A percentile compares a stretch with the other conserved stretches of the same genome.
Conservation (phyloP, 495 filamentous ascomycete species). For the Parmelia sp. region DNA sequence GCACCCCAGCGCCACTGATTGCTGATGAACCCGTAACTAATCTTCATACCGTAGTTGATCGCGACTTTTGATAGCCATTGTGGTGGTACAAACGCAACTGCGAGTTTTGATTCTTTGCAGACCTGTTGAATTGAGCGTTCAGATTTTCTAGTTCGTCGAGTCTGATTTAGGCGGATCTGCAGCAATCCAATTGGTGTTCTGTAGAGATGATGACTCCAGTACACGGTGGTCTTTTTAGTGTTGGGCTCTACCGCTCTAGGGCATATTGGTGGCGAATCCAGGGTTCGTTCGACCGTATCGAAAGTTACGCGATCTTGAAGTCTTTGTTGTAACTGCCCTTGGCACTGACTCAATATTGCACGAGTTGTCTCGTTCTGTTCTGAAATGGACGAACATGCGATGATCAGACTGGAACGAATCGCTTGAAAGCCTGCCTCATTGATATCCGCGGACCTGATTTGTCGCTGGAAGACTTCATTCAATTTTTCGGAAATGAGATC, state of each 20-base stretch:
- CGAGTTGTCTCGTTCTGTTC: neutral
- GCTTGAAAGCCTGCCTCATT: neutral
- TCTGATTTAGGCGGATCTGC: neutral
- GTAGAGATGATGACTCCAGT: neutral
- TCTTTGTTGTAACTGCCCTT: neutral
- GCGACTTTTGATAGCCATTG: conserved; percentile 2
- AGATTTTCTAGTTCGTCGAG: neutral
- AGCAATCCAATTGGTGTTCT: neutral
- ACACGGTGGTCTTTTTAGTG: neutral
- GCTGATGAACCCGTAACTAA: neutral
- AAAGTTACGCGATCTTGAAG: neutral
- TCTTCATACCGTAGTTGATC: neutral
- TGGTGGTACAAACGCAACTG: neutral
- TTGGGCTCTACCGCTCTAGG: neutral
- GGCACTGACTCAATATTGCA: neutral
- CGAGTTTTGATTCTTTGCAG: neutral
- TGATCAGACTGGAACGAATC: neutral
- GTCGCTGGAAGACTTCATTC: neutral
- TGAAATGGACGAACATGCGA: neutral
- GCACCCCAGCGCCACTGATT: conserved; percentile 7
- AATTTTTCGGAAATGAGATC: neutral
- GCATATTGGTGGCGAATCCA: neutral
- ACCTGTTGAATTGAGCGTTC: neutral
- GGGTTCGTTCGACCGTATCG: no score
- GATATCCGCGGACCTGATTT: neutral